Conservation (phyloP, 1,284 basidiomycete genomes). For the Agroathelia rolfsii region DNA sequence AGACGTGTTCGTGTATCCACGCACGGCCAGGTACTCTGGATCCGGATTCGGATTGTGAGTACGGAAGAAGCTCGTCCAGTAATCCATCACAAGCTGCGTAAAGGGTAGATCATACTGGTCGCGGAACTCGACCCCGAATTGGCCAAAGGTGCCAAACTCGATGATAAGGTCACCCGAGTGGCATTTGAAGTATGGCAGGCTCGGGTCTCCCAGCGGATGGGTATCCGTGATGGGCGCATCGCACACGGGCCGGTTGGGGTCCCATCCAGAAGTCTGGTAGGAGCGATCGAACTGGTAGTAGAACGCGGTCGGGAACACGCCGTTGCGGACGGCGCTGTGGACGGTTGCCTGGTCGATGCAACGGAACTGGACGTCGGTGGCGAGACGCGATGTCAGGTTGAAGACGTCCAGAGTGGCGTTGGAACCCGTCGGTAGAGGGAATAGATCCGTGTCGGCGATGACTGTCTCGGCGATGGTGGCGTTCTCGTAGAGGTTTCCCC, state of each 20-base stretch:
- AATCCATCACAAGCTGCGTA: conserved; percentile 26
- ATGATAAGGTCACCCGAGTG: conserved; percentile 32
- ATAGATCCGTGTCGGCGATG: conserved; percentile 15
- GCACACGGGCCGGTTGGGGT: conserved; percentile 26
- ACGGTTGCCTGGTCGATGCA: conserved; percentile 31
- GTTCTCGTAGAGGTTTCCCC: background rate
- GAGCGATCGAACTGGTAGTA: conserved; percentile 29
- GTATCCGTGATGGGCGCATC: conserved; percentile 22
- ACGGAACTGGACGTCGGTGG: conserved; percentile 27
- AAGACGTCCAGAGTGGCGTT: conserved; percentile 24
- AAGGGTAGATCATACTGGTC: conserved; percentile 28
- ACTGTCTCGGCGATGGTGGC: conserved; percentile 1
- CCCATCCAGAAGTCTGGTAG: conserved; percentile 26
- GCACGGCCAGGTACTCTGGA: conserved; percentile 22
- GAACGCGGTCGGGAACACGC: conserved; percentile 24
- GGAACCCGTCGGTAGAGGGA: conserved; percentile 18
- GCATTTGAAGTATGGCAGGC: conserved; percentile 22
- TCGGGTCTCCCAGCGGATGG: conserved; percentile 26
- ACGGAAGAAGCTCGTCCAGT: conserved; percentile 30
- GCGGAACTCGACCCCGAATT: conserved; percentile 23
- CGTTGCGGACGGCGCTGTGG: conserved; percentile 21
- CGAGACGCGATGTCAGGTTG: conserved; percentile 25
- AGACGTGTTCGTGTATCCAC: no score
- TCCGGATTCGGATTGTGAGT: conserved; percentile 32
- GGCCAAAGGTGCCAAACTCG: conserved; percentile 26